phyloP scores from a whole-genome alignment of 495 filamentous ascomycete species.

The Parachaetomium inaequale region DNA sequence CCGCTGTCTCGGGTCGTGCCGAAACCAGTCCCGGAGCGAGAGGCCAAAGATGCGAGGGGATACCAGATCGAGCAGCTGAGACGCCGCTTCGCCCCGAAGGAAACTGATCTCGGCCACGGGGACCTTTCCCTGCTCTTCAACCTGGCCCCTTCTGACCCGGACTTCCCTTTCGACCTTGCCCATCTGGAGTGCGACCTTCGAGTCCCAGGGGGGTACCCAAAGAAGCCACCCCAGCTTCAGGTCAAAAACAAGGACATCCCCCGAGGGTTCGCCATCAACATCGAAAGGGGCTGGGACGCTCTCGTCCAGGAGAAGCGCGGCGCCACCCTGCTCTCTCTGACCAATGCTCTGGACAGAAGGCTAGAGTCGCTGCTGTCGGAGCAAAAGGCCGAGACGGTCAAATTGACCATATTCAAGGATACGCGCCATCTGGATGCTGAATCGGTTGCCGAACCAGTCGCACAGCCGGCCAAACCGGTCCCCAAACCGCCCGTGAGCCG shows the following conservation, averaged over 20 bases:
- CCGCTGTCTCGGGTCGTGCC: slow-evolving; percentile 50
- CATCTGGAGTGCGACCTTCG: slow-evolving; percentile 67
- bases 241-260: slow-evolving; percentile 77
- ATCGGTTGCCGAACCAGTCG: not conserved
- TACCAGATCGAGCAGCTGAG: slow-evolving; percentile 77
- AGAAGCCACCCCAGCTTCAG: slow-evolving; percentile 52
- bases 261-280: slow-evolving; percentile 74
- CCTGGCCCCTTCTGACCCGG: slow-evolving; percentile 77
- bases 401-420: slow-evolving; percentile 65
- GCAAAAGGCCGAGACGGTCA: slow-evolving; percentile 73
- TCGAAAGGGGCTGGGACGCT: slow-evolving; percentile 72
- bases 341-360: slow-evolving; percentile 70
- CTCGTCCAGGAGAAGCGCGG: slow-evolving; percentile 56
- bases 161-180: slow-evolving; percentile 77
- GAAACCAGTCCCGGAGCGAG: slow-evolving; percentile 62
- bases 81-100: slow-evolving; percentile 63
- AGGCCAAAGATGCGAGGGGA: slow-evolving; percentile 63
- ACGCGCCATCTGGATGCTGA: slow-evolving; percentile 38
- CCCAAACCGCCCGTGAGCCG: slow-evolving; percentile 37
- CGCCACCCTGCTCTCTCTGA: slow-evolving; percentile 61
- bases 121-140: slow-evolving; percentile 57
- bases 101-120: slow-evolving; percentile 50
- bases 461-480: slow-evolving; percentile 47
- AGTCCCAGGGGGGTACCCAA: slow-evolving; percentile 63
- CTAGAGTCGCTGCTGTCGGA: slow-evolving; percentile 69